phyloP scores from a whole-genome alignment of 345 rosid genomes.

The Acer yangbiense region DNA sequence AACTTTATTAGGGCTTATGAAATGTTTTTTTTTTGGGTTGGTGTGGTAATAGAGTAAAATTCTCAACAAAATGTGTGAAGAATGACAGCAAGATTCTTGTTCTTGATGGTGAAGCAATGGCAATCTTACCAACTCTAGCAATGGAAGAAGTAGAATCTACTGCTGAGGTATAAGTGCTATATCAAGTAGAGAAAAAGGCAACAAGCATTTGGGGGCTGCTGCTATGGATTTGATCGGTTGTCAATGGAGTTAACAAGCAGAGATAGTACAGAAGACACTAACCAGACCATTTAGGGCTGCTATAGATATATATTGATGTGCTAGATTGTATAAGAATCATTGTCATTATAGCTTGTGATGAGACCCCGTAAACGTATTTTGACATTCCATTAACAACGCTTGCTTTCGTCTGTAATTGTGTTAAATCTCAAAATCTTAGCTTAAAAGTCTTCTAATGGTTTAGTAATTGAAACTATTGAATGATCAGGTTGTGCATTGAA shows the following conservation, averaged over 20 bases:
- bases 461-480: background rate
- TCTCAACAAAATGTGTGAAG: slow-evolving; percentile 78
- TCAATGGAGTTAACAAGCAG: background rate
- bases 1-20: background rate
- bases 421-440: background rate
- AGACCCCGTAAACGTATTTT: too few species aligned
- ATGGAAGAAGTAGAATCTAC: slow-evolving; percentile 19
- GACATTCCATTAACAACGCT: background rate
- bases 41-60: slow-evolving; percentile 54
- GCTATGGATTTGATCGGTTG: background rate
- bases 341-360: background rate
- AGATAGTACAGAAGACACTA: background rate
- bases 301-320: too few species aligned
- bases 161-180: background rate
- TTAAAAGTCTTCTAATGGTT: background rate
- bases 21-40: background rate
- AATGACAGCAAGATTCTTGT: slow-evolving; percentile 46
- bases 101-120: slow-evolving; percentile 77
- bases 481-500: background rate
- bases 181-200: background rate
- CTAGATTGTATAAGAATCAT: background rate
- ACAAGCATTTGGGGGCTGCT: background rate
- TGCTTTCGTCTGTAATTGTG: background rate
- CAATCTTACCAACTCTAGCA: slow-evolving; percentile 55
- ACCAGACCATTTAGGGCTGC: too few species aligned